Evolutionary conservation across 2,329 filamentous ascomycete genomes (phyloP).

Genomic region (Furcasterigmium sp.): DNA sequence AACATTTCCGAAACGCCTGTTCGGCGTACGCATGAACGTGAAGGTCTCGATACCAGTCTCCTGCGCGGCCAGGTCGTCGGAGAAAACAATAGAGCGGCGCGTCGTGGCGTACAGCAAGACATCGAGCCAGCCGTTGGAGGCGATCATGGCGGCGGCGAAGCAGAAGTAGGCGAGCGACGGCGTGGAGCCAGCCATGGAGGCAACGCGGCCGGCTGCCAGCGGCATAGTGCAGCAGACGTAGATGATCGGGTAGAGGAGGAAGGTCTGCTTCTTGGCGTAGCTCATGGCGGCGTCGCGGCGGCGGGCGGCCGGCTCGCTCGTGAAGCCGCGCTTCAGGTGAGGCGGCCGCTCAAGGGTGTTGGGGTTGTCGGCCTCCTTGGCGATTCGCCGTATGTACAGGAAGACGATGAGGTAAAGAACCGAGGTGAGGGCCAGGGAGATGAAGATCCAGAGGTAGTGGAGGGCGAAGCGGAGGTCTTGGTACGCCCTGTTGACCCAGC

Average conservation of each 20-base stretch:
- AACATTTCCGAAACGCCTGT: constrained; percentile 34
- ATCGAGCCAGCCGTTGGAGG: constrained; percentile 50
- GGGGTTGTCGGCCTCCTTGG: constrained; percentile 8
- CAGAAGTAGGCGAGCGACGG: constrained; percentile 52
- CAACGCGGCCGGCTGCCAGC: constrained; percentile 58
- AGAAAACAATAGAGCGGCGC: constrained; percentile 46
- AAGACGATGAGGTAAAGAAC: constrained; percentile 36
- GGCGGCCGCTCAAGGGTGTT: constrained; percentile 15
- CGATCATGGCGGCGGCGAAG: constrained; percentile 54
- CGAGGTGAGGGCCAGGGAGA: constrained; percentile 29
- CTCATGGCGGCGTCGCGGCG: not conserved
- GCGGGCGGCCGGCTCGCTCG: not conserved
- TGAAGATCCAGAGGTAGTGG: constrained; percentile 62
- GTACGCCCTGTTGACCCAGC: constrained; percentile 57
- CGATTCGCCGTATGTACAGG: constrained; percentile 25
- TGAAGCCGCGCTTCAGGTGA: not conserved
- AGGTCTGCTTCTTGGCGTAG: constrained; percentile 40
- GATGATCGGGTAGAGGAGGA: constrained; percentile 64
- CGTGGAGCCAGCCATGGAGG: constrained; percentile 49
- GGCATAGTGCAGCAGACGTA: constrained; percentile 66
- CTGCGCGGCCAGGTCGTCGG: constrained; percentile 28
- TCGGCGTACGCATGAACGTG: constrained; percentile 37
- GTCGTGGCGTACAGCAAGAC: constrained; percentile 48
- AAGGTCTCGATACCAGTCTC: constrained; percentile 48
- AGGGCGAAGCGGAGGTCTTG: constrained; percentile 50